Conservation (phyloP, 176 grass and related monocot species). For the Carex cristatella region DNA sequence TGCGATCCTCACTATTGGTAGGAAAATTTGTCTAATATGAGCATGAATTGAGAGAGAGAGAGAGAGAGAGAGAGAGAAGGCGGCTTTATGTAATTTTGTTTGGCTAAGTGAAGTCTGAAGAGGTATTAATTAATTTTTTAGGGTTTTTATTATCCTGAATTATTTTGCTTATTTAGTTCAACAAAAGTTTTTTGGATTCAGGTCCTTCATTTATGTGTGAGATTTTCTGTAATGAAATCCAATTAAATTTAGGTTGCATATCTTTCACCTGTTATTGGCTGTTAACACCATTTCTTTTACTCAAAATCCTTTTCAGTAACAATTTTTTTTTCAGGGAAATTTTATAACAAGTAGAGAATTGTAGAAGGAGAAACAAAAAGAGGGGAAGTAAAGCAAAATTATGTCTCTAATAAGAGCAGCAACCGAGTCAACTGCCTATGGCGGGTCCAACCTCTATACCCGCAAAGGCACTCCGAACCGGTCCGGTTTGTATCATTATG, state of each 20-base stretch:
- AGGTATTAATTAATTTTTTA: not conserved
- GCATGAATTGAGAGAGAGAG: not conserved
- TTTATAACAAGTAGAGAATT: not conserved
- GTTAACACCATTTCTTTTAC: not conserved
- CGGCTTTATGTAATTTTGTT: not conserved
- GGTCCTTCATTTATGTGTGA: not conserved
- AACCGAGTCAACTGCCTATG: slow-evolving; percentile 26
- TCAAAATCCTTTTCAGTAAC: not conserved
- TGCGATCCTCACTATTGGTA: not conserved
- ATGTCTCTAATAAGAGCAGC: slow-evolving; percentile 41
- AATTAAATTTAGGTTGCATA: not conserved
- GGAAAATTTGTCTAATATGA: not conserved
- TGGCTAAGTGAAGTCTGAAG: not conserved
- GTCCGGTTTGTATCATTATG: slow-evolving; percentile 46
- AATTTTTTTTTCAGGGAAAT: not conserved
- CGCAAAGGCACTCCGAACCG: slow-evolving; percentile 23
- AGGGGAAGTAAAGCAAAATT: slow-evolving; percentile 10
- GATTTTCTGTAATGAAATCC: not conserved
- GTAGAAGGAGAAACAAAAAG: not conserved
- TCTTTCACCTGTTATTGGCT: not conserved
- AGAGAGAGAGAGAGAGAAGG: not conserved
- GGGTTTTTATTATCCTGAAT: not conserved
- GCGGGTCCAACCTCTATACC: slow-evolving; percentile 43
- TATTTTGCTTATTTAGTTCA: not conserved
- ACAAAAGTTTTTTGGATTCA: not conserved